phyloP scores from a whole-genome alignment of 1,284 basidiomycete species.

The Serendipita sp. region DNA sequence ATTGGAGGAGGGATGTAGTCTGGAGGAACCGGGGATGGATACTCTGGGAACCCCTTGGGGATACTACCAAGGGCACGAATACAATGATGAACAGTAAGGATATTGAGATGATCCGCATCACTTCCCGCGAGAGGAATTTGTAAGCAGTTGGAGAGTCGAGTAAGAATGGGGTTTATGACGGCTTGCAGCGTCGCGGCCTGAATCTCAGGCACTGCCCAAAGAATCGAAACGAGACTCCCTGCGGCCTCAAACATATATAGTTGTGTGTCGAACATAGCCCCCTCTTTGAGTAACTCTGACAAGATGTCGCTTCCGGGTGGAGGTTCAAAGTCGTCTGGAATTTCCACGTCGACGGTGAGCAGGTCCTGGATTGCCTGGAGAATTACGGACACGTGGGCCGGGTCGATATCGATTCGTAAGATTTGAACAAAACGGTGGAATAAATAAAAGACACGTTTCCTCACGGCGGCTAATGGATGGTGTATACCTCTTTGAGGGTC shows the following conservation, averaged over 20 bases:
- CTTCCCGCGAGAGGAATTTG: conserved; percentile 24
- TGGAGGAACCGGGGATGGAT: conserved; percentile 51
- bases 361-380: conserved; percentile 64
- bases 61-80: conserved; percentile 92
- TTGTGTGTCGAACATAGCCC: conserved; percentile 76
- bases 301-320: conserved; percentile 39
- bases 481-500: conserved; percentile 66
- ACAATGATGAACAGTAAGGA: conserved; percentile 86
- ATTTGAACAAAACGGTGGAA: conserved; percentile 91
- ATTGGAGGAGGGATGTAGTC: conserved; percentile 62
- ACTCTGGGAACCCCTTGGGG: conserved; percentile 93
- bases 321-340: conserved; percentile 48
- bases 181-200: conserved; percentile 62
- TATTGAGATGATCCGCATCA: conserved; percentile 45
- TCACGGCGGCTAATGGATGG: conserved; percentile 55
- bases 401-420: conserved; percentile 62
- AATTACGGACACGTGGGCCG: conserved; percentile 56
- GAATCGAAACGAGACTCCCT: conserved; percentile 70
- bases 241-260: conserved; percentile 90
- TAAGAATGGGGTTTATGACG: conserved; percentile 69
- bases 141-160: conserved; percentile 58
- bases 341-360: conserved; percentile 46
- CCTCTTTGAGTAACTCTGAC: conserved; percentile 63
- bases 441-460: conserved; percentile 79
- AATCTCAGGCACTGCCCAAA: conserved; percentile 55